Base-by-base conservation (phyloP, 2,329 filamentous ascomycete genomes). In the Fusarium torulosum region DNA sequence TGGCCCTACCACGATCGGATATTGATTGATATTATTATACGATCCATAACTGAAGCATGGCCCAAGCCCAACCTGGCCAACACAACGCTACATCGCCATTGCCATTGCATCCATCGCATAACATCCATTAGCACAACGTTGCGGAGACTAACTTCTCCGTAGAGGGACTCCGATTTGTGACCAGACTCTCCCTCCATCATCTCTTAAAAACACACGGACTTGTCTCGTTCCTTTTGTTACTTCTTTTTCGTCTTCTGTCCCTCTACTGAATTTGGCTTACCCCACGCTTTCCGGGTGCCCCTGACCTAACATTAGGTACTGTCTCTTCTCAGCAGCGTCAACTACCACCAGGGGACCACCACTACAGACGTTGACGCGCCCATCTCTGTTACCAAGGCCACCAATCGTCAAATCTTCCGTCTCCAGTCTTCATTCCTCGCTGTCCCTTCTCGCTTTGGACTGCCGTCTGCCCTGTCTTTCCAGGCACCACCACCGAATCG, bases 331-430 rank as follows among this genome's bases (percentile, higher is more conserved):
- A 42, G 31, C 40, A 53, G 42, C 44, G 29, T 17, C 52, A 23
- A 10, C 49, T 29, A 23, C 29, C 35, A 60, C 41, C 44, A 29
- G n/a, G 33, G 31, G n/a, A 52, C 66, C 44, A 54, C 47, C 53
- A 56, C 50, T 53, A 52, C 58, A 37, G 49, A 47, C 46, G 27
- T 53, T 44, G 43, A 59, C 53, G 56, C 66, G 57, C 31, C 49
- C 57, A 51, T 50, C 52, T 63, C 37, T 19, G 40, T 57, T 57
- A 61, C 49, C 43, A 59, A 53, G 62, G 49, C 67, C 69, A 67
- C 68, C 66, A 70, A 65, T 70, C 58, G 59, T 57, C 67, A 59
- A 67, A 45, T 64, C 51, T 53, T 59, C 58, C 45, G 46, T 59
- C 38, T 49, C 53, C 40, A 4, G 27, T 29, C 27, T 10, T 13